Conservation (phyloP, 2,329 filamentous ascomycete genomes). For the Claviceps sorghi region DNA sequence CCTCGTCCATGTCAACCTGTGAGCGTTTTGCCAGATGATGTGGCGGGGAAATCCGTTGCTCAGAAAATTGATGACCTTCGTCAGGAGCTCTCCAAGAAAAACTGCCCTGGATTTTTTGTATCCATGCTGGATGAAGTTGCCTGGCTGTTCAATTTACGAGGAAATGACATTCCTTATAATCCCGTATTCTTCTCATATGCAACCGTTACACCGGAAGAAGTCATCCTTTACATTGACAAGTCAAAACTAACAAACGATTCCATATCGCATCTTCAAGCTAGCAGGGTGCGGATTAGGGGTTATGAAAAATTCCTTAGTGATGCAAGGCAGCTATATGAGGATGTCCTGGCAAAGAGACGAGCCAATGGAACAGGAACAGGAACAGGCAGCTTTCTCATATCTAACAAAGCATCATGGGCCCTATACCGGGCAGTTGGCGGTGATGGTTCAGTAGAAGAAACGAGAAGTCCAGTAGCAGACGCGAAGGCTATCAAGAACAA, state of each 20-base stretch:
- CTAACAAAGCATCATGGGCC: constrained; percentile 86
- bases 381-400: constrained; percentile 62
- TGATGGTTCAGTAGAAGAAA: constrained; percentile 70
- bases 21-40: constrained; percentile 54
- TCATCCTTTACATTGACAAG: constrained; percentile 72
- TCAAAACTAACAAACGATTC: constrained; percentile 59
- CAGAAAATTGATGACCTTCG: constrained; percentile 74
- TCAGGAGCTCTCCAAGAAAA: constrained; percentile 86
- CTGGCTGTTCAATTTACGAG: constrained; percentile 96
- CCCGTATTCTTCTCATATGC: constrained; percentile 98
- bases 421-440: constrained; percentile 75
- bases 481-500: constrained; percentile 92
- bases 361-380: constrained; percentile 14
- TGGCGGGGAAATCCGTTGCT: constrained; percentile 67
- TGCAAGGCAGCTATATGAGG: constrained; percentile 41
- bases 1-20: constrained; percentile 61
- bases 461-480: constrained; percentile 74
- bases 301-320: constrained; percentile 74
- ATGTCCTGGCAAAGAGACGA: constrained; percentile 25
- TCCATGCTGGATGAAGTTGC: constrained; percentile 95
- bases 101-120: constrained; percentile 71
- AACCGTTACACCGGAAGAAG: constrained; percentile 60
- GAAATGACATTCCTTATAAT: constrained; percentile 92
- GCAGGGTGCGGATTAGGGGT: constrained; percentile 60
- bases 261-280: constrained; percentile 52